Percentiles rank a stretch among this genome's conserved stretches.
These are phyloP conservation scores for Helicocarpus griseus DNA, from an alignment of 2,329 filamentous ascomycete genomes.

Conservation along the genomic window DNA sequence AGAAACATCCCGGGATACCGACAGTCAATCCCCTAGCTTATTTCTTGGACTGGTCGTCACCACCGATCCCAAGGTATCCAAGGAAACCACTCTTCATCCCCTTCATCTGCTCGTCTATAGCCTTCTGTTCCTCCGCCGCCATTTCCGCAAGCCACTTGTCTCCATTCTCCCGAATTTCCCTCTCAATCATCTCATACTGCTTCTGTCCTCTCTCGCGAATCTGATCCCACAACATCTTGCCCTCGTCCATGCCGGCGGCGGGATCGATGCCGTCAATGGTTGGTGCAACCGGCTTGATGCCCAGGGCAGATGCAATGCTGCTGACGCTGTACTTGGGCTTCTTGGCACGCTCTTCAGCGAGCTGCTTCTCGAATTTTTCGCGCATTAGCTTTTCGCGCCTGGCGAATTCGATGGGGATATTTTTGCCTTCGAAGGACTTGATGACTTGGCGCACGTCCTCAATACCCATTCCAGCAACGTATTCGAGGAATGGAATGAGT, in stretches of 20 bases:
- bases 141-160: constrained; percentile 95
- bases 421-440: constrained; percentile 77
- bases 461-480: constrained; percentile 88
- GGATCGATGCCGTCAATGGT: constrained; percentile 55
- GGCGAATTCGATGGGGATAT: constrained; percentile 85
- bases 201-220: constrained; percentile 84
- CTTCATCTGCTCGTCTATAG: constrained; percentile 82
- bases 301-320: constrained; percentile 61
- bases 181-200: constrained; percentile 81
- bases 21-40: background rate
- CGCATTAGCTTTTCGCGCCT: constrained; percentile 77
- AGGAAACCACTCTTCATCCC: constrained; percentile 76
- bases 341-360: constrained; percentile 59
- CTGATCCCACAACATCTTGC: constrained; percentile 95
- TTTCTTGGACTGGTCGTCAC: constrained; percentile 3
- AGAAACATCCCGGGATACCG: background rate
- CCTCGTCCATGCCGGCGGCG: constrained; percentile 71
- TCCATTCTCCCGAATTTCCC: constrained; percentile 84
- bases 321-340: constrained; percentile 52
- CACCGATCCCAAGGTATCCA: constrained; percentile 40
- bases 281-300: constrained; percentile 59
- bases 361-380: constrained; percentile 70
- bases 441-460: constrained; percentile 77
- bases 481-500: constrained; percentile 93
- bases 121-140: constrained; percentile 76